These are phyloP conservation scores for Blastocystis sp. DNA, from an alignment of 352 stramenopile genomes.

Conservation along the genomic window DNA sequence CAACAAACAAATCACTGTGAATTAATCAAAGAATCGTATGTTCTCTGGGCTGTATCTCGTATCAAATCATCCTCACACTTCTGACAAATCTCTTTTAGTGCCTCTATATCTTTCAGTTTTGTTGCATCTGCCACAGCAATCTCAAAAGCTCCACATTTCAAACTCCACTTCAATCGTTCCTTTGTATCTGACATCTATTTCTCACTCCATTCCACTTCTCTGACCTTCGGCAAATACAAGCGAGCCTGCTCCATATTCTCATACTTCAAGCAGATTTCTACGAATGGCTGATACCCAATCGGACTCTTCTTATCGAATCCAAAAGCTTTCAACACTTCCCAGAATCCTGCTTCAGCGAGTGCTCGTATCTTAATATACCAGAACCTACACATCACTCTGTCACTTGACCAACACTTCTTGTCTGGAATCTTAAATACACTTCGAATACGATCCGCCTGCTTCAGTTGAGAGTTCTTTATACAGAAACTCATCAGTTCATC, in stretches of 20 bases:
- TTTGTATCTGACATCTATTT: conserved; percentile 48
- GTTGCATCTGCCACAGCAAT: conserved; percentile 19
- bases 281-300: conserved; percentile 28
- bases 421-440: conserved; percentile 25
- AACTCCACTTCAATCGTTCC: conserved; percentile 1
- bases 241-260: background rate
- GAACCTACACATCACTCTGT: background rate
- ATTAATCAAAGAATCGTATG: background rate
- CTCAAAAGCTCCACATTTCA: background rate
- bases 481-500: conserved; percentile 29
- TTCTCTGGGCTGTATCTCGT: background rate
- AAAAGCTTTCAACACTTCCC: conserved; percentile 37
- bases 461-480: conserved; percentile 4
- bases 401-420: background rate
- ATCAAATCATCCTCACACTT: background rate
- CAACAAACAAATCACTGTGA: background rate
- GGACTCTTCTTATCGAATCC: conserved; percentile 57
- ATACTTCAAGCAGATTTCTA: conserved; percentile 23
- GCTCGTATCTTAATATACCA: conserved; percentile 47
- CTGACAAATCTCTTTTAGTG: background rate
- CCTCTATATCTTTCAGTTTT: conserved; percentile 36
- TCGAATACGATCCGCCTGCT: conserved; percentile 44
- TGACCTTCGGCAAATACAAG: conserved; percentile 16
- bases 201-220: background rate
- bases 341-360: conserved; percentile 34